Evolutionary conservation across 257 asterid genomes (phyloP).

Genomic region (Parsonsia alboflavescens): DNA sequence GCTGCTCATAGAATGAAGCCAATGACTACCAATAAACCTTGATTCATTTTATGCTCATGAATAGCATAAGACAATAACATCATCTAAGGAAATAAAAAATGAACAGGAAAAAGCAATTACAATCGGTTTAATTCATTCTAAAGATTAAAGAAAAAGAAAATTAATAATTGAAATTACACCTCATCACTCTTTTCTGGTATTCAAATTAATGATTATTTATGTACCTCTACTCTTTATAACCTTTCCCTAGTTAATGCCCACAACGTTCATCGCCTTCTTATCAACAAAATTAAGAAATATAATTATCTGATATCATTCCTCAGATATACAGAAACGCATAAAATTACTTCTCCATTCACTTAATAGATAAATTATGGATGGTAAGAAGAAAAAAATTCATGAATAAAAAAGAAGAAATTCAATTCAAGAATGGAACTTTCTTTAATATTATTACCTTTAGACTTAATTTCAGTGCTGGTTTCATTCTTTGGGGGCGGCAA

Average conservation of each 20-base stretch:
- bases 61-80: background rate
- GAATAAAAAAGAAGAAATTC: background rate
- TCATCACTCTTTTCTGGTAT: background rate
- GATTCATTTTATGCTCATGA: background rate
- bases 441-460: slow-evolving; percentile 37
- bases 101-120: background rate
- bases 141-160: background rate
- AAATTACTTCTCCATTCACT: background rate
- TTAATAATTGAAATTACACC: background rate
- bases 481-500: slow-evolving; percentile 93
- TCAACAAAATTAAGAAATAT: background rate
- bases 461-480: slow-evolving; percentile 73
- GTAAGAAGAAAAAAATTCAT: background rate
- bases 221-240: background rate
- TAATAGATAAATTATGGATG: background rate
- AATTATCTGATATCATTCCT: background rate
- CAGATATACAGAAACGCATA: background rate
- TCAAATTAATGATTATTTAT: background rate
- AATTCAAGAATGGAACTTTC: background rate
- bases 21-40: slow-evolving; percentile 2
- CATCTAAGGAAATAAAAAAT: background rate
- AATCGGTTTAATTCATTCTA: background rate
- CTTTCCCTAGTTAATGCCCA: background rate
- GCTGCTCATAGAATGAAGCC: slow-evolving; percentile 29
- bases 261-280: background rate